These are phyloP conservation scores for Sclerotinia glacialis DNA, from an alignment of 2,329 filamentous ascomycete species.

Conservation along the genomic window DNA sequence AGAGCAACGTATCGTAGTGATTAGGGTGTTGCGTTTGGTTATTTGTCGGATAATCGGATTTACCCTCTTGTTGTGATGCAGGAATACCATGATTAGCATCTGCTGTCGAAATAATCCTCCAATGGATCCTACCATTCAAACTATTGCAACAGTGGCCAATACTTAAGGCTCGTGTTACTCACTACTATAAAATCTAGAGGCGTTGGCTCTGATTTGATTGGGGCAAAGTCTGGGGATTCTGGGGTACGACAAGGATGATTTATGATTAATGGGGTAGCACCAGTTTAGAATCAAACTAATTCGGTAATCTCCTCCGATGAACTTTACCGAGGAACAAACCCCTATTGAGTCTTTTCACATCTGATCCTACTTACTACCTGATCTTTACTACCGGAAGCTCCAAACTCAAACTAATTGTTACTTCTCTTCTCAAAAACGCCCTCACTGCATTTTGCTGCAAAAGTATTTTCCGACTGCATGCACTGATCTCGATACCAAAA, in stretches of 20 bases:
- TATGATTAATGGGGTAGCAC: constrained; percentile 13
- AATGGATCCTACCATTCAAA: neutral
- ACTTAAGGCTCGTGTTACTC: constrained; percentile 2
- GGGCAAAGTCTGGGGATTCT: constrained; percentile 16
- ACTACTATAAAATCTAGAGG: neutral
- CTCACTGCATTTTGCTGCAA: neutral
- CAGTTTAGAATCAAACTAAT: neutral
- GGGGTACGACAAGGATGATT: constrained; percentile 16
- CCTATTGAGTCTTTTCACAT: constrained; percentile 14
- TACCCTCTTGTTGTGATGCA: constrained; percentile 1
- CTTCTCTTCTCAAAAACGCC: neutral
- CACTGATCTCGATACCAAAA: neutral
- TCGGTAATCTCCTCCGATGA: neutral
- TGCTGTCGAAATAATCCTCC: constrained; percentile 1
- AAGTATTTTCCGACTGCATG: constrained; percentile 2
- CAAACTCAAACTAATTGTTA: neutral
- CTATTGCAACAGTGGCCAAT: neutral
- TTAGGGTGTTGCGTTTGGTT: neutral
- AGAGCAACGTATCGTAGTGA: neutral
- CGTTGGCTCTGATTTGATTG: constrained; percentile 3
- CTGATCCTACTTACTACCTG: neutral
- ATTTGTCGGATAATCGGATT: neutral
- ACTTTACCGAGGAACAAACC: constrained; percentile 15
- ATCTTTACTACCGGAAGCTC: neutral
- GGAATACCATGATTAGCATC: constrained; percentile 3